Conservation (phyloP, 139 green algal species). For the Chlorella sp. region DNA sequence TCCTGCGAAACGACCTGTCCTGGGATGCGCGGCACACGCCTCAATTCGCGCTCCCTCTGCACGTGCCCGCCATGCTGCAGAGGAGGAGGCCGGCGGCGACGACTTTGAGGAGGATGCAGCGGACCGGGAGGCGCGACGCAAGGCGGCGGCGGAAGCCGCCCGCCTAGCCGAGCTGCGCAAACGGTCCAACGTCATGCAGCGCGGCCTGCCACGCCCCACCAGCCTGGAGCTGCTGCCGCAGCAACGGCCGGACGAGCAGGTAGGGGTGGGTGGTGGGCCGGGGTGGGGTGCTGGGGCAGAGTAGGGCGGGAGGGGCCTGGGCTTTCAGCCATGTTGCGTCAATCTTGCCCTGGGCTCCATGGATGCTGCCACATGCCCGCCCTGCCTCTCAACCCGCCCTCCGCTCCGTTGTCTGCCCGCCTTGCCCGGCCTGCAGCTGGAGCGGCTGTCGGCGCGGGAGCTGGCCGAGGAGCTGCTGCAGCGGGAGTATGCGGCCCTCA, state of each 20-base stretch:
- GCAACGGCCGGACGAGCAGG: conserved; percentile 28
- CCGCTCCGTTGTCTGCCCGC: no score
- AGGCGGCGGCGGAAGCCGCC: conserved; percentile 60
- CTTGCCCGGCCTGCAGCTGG: background rate
- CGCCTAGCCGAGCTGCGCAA: conserved; percentile 52
- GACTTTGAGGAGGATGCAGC: conserved; percentile 84
- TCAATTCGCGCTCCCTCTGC: no score
- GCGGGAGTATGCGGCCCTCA: conserved; percentile 67
- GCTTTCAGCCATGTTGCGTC: background rate
- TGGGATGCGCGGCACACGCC: no score
- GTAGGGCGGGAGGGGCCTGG: no score
- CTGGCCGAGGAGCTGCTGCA: conserved; percentile 76
- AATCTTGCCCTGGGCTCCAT: background rate
- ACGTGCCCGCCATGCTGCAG: conserved; percentile 22
- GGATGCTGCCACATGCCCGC: background rate
- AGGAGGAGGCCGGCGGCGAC: conserved; percentile 54
- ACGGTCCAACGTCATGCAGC: conserved; percentile 67
- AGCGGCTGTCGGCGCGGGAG: conserved; percentile 46
- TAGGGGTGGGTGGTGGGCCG: background rate
- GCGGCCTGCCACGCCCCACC: conserved; percentile 74
- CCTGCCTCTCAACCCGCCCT: background rate
- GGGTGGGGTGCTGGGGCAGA: background rate
- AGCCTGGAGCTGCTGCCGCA: conserved; percentile 51
- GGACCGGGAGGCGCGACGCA: conserved; percentile 62
- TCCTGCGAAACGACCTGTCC: no score